phyloP scores from a whole-genome alignment of 495 filamentous ascomycete species.

The Aspergillus funiculosus region DNA sequence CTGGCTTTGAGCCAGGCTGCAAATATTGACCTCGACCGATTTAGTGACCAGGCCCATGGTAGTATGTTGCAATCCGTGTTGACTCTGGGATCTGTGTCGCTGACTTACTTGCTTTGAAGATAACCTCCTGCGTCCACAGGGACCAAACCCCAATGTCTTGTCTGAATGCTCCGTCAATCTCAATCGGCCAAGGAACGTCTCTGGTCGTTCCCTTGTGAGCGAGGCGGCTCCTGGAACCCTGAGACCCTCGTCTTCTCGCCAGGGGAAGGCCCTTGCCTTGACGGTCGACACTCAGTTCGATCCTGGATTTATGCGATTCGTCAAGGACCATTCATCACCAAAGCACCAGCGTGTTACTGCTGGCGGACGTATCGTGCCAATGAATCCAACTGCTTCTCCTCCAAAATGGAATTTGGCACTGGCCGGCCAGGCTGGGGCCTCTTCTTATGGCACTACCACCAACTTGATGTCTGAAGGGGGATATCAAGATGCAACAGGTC shows the following conservation, averaged over 20 bases:
- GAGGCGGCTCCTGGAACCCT: conserved; percentile 9
- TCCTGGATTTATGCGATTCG: conserved; percentile 45
- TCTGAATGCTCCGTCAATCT: conserved; percentile 21
- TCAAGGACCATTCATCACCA: conserved; percentile 56
- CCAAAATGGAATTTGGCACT: conserved; percentile 30
- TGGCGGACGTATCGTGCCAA: conserved; percentile 58
- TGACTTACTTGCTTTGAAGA: conserved; percentile 15
- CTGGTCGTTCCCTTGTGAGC: conserved; percentile 12
- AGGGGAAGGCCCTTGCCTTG: conserved; percentile 23
- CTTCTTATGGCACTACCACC: too few species aligned
- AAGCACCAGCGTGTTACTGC: conserved; percentile 58
- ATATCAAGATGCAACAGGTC: too few species aligned
- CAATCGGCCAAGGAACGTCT: conserved; percentile 19
- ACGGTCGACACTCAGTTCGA: conserved; percentile 25
- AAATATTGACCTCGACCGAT: conserved; percentile 25
- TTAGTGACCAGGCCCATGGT: conserved; percentile 25
- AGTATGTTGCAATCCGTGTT: too few species aligned
- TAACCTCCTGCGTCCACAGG: conserved; percentile 23
- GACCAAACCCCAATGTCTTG: conserved; percentile 15
- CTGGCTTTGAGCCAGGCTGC: conserved; percentile 32
- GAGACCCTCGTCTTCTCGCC: conserved; percentile 14
- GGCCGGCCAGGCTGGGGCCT: too few species aligned
- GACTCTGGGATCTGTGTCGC: background rate
- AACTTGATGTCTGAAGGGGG: background rate
- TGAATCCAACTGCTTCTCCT: conserved; percentile 25